These are phyloP conservation scores for Hanseniaspora jakobsenii DNA, from an alignment of 805 yeast genomes.

Conservation along the genomic window DNA sequence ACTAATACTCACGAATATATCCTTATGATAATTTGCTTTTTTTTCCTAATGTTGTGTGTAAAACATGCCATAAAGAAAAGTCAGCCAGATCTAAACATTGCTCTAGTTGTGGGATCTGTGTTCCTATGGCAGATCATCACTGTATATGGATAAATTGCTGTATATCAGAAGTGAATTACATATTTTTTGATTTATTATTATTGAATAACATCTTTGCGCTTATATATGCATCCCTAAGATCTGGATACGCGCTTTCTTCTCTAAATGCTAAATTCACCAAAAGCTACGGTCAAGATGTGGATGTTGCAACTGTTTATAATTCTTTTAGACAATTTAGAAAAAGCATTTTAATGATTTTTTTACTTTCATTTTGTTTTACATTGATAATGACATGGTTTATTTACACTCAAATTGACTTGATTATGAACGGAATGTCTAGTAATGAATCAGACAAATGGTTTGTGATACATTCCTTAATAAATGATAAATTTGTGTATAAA, in stretches of 20 bases:
- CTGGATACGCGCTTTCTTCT: constrained; percentile 15
- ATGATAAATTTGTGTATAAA: constrained; percentile 30
- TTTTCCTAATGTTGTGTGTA: constrained; percentile 38
- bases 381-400: constrained; percentile 36
- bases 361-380: constrained; percentile 36
- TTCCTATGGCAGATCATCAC: constrained; percentile 59
- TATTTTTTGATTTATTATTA: constrained; percentile 48
- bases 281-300: constrained; percentile 18
- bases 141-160: constrained; percentile 66
- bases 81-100: constrained; percentile 72
- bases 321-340: constrained; percentile 18
- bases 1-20: constrained; percentile 18
- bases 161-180: constrained; percentile 53
- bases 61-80: constrained; percentile 50
- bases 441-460: constrained; percentile 67
- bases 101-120: constrained; percentile 50
- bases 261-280: constrained; percentile 2
- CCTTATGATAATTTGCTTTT: constrained; percentile 43
- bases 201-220: constrained; percentile 36
- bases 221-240: constrained; percentile 34
- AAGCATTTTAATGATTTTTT: constrained; percentile 30
- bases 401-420: constrained; percentile 36
- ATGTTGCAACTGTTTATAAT: constrained; percentile 15
- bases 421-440: constrained; percentile 60
- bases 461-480: constrained; percentile 41